phyloP scores from a whole-genome alignment of 805 yeast genomes.

The Saturnispora galanensis region DNA sequence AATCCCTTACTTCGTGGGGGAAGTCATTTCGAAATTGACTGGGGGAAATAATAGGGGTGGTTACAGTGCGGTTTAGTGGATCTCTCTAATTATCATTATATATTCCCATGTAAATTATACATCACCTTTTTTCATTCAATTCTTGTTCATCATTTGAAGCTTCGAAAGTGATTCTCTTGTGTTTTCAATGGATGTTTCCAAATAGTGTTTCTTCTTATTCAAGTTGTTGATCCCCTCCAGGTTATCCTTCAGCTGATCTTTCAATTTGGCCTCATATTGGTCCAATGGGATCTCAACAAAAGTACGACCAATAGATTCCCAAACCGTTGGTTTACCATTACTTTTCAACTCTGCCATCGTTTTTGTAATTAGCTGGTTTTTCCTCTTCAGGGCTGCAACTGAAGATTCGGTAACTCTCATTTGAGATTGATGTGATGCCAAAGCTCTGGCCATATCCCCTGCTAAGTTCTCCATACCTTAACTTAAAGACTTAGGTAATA shows the following conservation, averaged over 20 bases:
- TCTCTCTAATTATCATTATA: not conserved
- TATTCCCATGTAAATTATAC: not conserved
- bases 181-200: slow-evolving; percentile 68
- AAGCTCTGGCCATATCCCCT: slow-evolving; percentile 5
- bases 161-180: slow-evolving; percentile 55
- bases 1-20: slow-evolving; percentile 56
- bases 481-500: not conserved
- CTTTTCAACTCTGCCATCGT: slow-evolving; percentile 46
- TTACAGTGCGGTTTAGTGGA: slow-evolving; percentile 72
- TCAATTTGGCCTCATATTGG: slow-evolving; percentile 39
- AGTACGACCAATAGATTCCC: slow-evolving; percentile 82
- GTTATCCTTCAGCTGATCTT: slow-evolving; percentile 42
- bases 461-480: slow-evolving; percentile 4
- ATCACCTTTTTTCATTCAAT: not conserved
- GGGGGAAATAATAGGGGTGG: slow-evolving; percentile 72
- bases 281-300: slow-evolving; percentile 40
- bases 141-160: slow-evolving; percentile 3
- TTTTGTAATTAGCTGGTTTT: slow-evolving; percentile 42
- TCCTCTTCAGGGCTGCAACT: slow-evolving; percentile 38
- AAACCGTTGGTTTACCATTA: slow-evolving; percentile 44
- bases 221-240: slow-evolving; percentile 52
- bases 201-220: slow-evolving; percentile 58
- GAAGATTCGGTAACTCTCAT: slow-evolving; percentile 22
- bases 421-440: slow-evolving; percentile 6
- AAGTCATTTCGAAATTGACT: slow-evolving; percentile 55